A percentile compares a stretch with the other conserved stretches of the same genome.
phyloP scores from a whole-genome alignment of 257 asterid species.

The Penstemon newberryi region DNA sequence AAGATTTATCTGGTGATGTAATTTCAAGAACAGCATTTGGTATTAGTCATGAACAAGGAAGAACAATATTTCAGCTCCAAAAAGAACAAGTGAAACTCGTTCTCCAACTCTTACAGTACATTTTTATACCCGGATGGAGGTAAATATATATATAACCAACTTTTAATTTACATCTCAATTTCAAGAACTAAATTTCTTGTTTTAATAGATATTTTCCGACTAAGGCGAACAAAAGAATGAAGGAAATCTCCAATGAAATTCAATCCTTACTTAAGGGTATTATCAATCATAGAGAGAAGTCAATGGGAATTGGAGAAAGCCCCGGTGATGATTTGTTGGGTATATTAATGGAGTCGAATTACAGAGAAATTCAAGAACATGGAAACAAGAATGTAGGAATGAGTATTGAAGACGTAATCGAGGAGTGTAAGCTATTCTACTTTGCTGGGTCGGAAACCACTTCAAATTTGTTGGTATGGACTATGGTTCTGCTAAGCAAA shows the following conservation, averaged over 20 bases:
- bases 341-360: conserved; percentile 35
- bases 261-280: no score
- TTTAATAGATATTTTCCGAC: conserved; percentile 20
- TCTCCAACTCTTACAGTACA: conserved; percentile 6
- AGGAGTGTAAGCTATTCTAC: no score
- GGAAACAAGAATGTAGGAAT: conserved; percentile 31
- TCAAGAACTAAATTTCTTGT: not conserved
- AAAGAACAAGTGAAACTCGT: conserved; percentile 21
- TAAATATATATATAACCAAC: not conserved
- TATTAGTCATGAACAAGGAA: conserved; percentile 27
- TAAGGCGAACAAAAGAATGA: conserved; percentile 27
- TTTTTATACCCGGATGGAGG: conserved; percentile 35
- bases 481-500: conserved; percentile 35
- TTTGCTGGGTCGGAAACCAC: conserved; percentile 41
- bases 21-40: conserved; percentile 32
- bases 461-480: conserved; percentile 39
- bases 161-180: no score
- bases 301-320: not conserved
- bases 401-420: no score
- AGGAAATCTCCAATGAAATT: not conserved
- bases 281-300: no score
- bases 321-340: conserved; percentile 33
- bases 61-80: conserved; percentile 25
- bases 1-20: conserved; percentile 23
- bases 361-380: no score